Conservation (phyloP, 2,329 filamentous ascomycete genomes). For the Trichothecium sympodiale region DNA sequence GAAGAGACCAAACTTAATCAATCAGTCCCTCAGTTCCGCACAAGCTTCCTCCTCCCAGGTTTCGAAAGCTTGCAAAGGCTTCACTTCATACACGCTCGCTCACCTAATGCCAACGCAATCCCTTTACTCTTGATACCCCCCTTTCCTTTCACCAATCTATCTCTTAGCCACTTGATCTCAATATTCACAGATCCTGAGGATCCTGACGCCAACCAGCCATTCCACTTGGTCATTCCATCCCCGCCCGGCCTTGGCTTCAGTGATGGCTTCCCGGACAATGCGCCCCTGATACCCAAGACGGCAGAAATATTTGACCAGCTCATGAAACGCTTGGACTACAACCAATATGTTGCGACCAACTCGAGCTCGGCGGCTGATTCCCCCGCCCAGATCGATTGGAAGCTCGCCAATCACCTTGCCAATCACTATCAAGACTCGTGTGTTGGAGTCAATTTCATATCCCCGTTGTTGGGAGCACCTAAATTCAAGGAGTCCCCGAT, state of each 20-base stretch:
- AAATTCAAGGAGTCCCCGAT: slow-evolving; percentile 28
- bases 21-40: slow-evolving; percentile 53
- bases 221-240: slow-evolving; percentile 56
- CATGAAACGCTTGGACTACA: slow-evolving; percentile 51
- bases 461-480: slow-evolving; percentile 42
- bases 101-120: slow-evolving; percentile 39
- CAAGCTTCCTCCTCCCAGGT: slow-evolving; percentile 32
- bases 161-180: slow-evolving; percentile 43
- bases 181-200: slow-evolving; percentile 42
- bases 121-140: slow-evolving; percentile 55
- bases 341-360: slow-evolving; percentile 45
- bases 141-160: slow-evolving; percentile 55
- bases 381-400: slow-evolving; percentile 40
- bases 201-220: slow-evolving; percentile 34
- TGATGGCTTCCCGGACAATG: slow-evolving; percentile 42
- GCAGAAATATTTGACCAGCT: slow-evolving; percentile 44
- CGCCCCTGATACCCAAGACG: slow-evolving; percentile 37
- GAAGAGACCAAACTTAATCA: slow-evolving; percentile 48
- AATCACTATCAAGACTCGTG: slow-evolving; percentile 36
- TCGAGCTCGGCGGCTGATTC: slow-evolving; percentile 34
- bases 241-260: slow-evolving; percentile 59
- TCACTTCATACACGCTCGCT: slow-evolving; percentile 54
- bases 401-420: slow-evolving; percentile 36
- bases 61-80: slow-evolving; percentile 37
- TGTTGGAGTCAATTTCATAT: slow-evolving; percentile 49